These are phyloP conservation scores for Schwanniomyces sp. DNA, from an alignment of 805 yeast genomes.

Conservation along the genomic window DNA sequence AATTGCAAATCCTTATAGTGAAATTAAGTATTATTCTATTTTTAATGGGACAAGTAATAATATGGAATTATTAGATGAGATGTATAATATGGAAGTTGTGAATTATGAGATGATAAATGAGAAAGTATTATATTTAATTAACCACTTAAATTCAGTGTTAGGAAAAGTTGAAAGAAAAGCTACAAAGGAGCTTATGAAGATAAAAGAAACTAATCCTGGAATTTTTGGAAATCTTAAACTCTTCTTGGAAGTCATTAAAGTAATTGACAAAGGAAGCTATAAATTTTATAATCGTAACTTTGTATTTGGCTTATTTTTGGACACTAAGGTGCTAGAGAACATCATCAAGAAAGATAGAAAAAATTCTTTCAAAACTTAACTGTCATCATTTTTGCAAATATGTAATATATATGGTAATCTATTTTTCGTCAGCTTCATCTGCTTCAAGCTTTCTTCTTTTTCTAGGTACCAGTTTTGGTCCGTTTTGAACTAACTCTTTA, in stretches of 20 bases:
- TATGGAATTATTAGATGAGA: slow-evolving; percentile 10
- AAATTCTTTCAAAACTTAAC: slow-evolving; percentile 1
- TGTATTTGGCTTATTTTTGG: slow-evolving; percentile 60
- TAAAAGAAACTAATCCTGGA: slow-evolving; percentile 51
- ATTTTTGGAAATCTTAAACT: slow-evolving; percentile 56
- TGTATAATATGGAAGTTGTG: slow-evolving; percentile 7
- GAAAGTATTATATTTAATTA: slow-evolving; percentile 37
- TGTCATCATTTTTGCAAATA: not conserved
- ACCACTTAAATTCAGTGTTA: slow-evolving; percentile 49
- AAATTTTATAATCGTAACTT: slow-evolving; percentile 63
- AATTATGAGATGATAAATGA: slow-evolving; percentile 16
- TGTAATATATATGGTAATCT: not conserved
- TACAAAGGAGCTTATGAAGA: slow-evolving; percentile 52
- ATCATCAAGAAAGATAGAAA: slow-evolving; percentile 48
- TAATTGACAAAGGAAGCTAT: slow-evolving; percentile 59
- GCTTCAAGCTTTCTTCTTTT: slow-evolving; percentile 8
- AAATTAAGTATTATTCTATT: slow-evolving; percentile 22
- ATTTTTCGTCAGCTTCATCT: slow-evolving; percentile 10
- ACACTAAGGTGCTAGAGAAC: slow-evolving; percentile 51
- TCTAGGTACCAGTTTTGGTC: slow-evolving; percentile 1
- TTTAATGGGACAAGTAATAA: slow-evolving; percentile 13
- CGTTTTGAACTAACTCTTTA: not conserved
- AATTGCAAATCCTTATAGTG: slow-evolving; percentile 23
- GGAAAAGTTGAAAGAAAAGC: slow-evolving; percentile 52
- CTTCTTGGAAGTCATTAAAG: slow-evolving; percentile 49